Conservation (phyloP, 2,329 filamentous ascomycete genomes). For the Macrophomina tecta region DNA sequence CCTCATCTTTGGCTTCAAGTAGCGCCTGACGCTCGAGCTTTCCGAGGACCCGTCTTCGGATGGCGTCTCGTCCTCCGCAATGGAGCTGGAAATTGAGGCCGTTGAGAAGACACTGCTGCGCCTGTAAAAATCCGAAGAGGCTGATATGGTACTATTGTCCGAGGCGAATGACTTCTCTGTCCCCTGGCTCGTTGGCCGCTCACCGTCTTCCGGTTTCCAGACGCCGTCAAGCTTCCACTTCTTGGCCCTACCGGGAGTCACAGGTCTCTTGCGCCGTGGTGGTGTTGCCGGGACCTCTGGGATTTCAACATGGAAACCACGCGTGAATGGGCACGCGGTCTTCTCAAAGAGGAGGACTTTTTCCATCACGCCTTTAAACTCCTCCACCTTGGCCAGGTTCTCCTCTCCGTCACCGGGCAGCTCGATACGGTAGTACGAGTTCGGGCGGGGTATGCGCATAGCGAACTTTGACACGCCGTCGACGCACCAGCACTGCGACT, state of each 20-base stretch:
- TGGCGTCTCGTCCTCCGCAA: slow-evolving; percentile 36
- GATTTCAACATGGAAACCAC: slow-evolving; percentile 75
- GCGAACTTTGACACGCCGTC: slow-evolving; percentile 85
- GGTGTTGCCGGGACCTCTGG: slow-evolving; percentile 68
- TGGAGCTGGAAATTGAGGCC: slow-evolving; percentile 38
- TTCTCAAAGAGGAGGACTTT: slow-evolving; percentile 84
- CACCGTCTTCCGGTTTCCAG: slow-evolving; percentile 54
- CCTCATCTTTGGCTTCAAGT: slow-evolving; percentile 2
- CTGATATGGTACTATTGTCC: slow-evolving; percentile 34
- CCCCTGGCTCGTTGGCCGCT: slow-evolving; percentile 39
- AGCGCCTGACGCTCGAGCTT: neutral
- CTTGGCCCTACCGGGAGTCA: slow-evolving; percentile 62
- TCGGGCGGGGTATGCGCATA: slow-evolving; percentile 75
- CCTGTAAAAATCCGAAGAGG: slow-evolving; percentile 43
- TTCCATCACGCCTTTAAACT: slow-evolving; percentile 72
- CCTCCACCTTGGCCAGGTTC: slow-evolving; percentile 67
- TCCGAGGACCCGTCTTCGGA: slow-evolving; percentile 16
- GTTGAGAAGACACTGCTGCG: slow-evolving; percentile 35
- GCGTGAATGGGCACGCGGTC: slow-evolving; percentile 83
- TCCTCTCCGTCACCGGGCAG: slow-evolving; percentile 70
- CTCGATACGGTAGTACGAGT: slow-evolving; percentile 91
- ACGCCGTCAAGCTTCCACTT: slow-evolving; percentile 55
- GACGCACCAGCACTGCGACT: slow-evolving; percentile 93
- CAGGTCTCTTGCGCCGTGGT: slow-evolving; percentile 70
- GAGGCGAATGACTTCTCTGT: slow-evolving; percentile 35